Base-by-base conservation (phyloP, 129 eudicot species). In the Lonicera japonica region DNA sequence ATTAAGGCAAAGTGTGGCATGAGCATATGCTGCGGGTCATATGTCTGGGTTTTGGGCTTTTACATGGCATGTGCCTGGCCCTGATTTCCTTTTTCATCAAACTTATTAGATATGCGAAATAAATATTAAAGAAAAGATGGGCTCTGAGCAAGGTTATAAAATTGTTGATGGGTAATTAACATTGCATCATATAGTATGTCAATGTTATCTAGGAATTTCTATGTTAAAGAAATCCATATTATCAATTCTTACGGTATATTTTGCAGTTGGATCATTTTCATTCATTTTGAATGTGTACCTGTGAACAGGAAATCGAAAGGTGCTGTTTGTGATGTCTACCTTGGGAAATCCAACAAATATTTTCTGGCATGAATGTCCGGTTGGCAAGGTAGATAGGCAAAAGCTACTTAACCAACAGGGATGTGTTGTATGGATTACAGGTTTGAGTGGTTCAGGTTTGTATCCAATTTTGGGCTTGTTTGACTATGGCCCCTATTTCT, bases 391-490 rank as follows among this genome's bases (percentile, higher is more conserved):
- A 25, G 98, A 91, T 64, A 71, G 95, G 76, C 95, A 91, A 85
- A 87, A 91, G 67, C 77, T 91, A 62, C 82, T 91, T 24, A 78
- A 91, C 66, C 98, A 91, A 67, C 89, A 82, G 62, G 98, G 98
- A 43, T 91, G 98, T 63, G 80, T 91, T 66, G 96, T 91, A 36
- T 91, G 98, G 98, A 87, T 91, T 58, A 87, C 98, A 0, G 98
- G 98, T 58, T 94, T 91, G 50, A 91, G 98, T 82, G 96, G 98
- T 65, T 91, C 98, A 82, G 98, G 98, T 91, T 18, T 34, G 66
- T 74, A 41, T 25, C 72, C 12, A 21, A 25, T 0, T 54, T n/a
- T 3, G 36, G 36, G 36, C 36, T 1, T 29, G 2, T 29, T 34
- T 64, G 50, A 1, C 25, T 20, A 18, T 29, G 4, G 36, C 36